Base-by-base conservation (phyloP, 1,284 basidiomycete species). In the Austropuccinia psidii region DNA sequence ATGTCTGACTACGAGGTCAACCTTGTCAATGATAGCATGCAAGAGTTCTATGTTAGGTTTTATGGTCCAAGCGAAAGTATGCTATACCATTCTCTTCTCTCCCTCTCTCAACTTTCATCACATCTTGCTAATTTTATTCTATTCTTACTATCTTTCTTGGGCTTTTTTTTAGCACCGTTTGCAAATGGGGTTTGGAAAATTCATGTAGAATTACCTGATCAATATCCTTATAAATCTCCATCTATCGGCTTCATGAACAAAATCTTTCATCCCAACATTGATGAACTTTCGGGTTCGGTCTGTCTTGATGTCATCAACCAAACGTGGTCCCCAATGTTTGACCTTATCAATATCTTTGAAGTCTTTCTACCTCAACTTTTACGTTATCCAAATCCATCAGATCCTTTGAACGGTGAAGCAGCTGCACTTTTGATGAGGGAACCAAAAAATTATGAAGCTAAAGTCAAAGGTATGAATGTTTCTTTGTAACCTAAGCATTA, bases 211-310 rank as follows among this genome's bases (percentile, higher is more conserved):
- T 85, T 98, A n/a, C 95, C 96, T 4, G 93, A 98, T 79, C 92
- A 96, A 82, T 98, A 98, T 80, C 96, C 95, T 0, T 98, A 90
- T 87, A 98, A 98, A 83, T 95, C 92, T 39, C 95, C 96, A 2
- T 95, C 92, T 79, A 98, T 98, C 78, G 95, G 95, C 0, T 98
- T 98, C 83, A 95, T 97, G 92, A 98, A 98, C 87, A 97, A 97
- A 88, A 98, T 98, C 80, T 98, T 97, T 81, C 95, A 98, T 80
- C 95, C 95, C 11, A 98, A 80, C 73, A 80, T 80, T 60, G 79
- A 80, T 75, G 79, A 80, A 72, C 67, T 79, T 0, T 79, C 76
- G 8, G 92, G 92, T 66, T 94, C 92, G 19, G 93, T 97, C 52
- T 97, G 93, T 82, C 83, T 97, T 77, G 93, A 96, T 82, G 93